Conservation (phyloP, 305 asterid species). For the Fraxinus sp. region DNA sequence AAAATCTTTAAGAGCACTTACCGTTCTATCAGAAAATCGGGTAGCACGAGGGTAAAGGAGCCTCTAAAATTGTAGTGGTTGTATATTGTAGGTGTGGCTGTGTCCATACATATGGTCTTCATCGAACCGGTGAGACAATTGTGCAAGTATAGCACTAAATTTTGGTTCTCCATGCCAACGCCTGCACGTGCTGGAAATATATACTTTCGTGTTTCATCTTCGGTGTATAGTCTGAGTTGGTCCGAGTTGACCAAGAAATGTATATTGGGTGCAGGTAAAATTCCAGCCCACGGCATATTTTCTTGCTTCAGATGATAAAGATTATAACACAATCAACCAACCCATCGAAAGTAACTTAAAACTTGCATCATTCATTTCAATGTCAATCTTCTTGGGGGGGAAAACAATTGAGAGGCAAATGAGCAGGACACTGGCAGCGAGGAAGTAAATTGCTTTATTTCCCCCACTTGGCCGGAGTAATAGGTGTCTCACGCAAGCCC, state of each 20-base stretch:
- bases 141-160: slow-evolving; percentile 46
- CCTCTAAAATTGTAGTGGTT: background rate
- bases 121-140: slow-evolving; percentile 22
- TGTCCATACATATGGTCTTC: background rate
- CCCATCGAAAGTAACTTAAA: background rate
- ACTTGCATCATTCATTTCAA: background rate
- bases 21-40: background rate
- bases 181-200: slow-evolving; percentile 13
- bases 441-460: background rate
- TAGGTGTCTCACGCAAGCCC: background rate
- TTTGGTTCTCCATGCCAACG: slow-evolving; percentile 45
- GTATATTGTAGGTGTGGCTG: background rate
- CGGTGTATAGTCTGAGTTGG: background rate
- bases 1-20: background rate
- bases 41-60: background rate
- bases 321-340: background rate
- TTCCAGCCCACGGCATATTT: background rate
- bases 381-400: background rate
- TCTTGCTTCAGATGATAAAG: background rate
- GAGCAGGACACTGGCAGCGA: background rate
- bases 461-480: background rate
- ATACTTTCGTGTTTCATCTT: background rate
- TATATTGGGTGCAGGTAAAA: background rate
- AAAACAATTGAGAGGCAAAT: background rate
- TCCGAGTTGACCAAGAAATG: background rate